A percentile compares a stretch with the other conserved stretches of the same genome.
These are phyloP conservation scores for Cryptosporidium felis DNA, from an alignment of 169 alveolate species.

Conservation along the genomic window DNA sequence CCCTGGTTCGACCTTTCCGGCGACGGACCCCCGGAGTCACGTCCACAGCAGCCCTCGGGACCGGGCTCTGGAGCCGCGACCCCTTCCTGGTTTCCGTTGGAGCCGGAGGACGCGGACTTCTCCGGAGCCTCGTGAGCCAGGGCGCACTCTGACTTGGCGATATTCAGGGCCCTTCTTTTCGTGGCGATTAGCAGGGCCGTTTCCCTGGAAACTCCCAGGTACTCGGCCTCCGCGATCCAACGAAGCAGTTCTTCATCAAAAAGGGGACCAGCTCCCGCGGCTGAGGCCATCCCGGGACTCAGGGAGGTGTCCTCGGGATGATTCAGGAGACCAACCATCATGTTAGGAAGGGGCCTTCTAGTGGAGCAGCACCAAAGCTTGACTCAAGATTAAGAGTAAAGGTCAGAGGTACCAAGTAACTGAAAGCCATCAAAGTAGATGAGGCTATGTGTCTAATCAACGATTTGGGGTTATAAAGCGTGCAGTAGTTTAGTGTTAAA, in stretches of 20 bases:
- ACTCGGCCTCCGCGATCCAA: conserved; percentile 69
- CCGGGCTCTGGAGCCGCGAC: neutral
- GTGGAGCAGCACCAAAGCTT: neutral
- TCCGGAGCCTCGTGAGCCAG: neutral
- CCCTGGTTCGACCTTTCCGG: neutral
- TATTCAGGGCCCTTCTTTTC: conserved; percentile 34
- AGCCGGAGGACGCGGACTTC: neutral
- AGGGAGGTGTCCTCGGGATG: conserved; percentile 17
- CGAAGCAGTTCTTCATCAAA: conserved; percentile 67
- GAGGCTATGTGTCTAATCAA: conserved; percentile 10
- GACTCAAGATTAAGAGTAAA: neutral
- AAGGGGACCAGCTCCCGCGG: neutral
- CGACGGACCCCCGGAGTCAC: neutral
- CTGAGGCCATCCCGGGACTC: neutral
- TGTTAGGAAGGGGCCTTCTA: neutral
- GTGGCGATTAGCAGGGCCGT: conserved; percentile 64
- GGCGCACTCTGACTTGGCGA: neutral
- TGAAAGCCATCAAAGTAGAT: conserved; percentile 14
- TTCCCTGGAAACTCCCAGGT: conserved; percentile 67
- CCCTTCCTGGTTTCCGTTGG: neutral
- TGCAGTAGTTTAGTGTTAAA: neutral
- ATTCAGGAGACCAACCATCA: conserved; percentile 59
- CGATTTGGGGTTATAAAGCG: neutral
- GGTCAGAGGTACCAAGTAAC: conserved; percentile 14
- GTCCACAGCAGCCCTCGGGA: neutral